These are phyloP conservation scores for Talaromyces funiculosus DNA, from an alignment of 2,329 filamentous ascomycete genomes.

Conservation along the genomic window DNA sequence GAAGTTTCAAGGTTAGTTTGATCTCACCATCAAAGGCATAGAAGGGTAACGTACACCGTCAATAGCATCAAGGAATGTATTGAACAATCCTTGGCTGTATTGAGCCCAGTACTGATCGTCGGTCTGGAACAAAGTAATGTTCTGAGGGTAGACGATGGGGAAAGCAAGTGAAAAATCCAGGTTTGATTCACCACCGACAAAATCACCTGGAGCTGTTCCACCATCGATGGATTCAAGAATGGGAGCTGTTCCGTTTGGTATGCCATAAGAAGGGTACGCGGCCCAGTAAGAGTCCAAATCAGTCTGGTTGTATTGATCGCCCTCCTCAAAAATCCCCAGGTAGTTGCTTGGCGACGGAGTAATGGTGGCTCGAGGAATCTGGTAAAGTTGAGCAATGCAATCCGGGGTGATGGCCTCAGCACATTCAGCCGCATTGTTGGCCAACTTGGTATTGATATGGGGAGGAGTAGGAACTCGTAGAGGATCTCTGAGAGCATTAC, in stretches of 20 bases:
- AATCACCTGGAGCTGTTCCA: slow-evolving; percentile 36
- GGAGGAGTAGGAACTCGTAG: neutral
- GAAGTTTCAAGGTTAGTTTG: neutral
- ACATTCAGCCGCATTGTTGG: slow-evolving; percentile 33
- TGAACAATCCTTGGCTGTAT: slow-evolving; percentile 30
- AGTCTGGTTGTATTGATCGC: slow-evolving; percentile 47
- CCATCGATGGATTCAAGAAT: slow-evolving; percentile 44
- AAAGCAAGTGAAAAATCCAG: slow-evolving; percentile 54
- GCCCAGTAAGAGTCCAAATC: slow-evolving; percentile 48
- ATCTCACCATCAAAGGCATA: neutral
- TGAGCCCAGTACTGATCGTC: slow-evolving; percentile 43
- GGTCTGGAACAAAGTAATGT: slow-evolving; percentile 47
- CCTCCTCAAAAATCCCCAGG: slow-evolving; percentile 51
- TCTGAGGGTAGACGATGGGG: slow-evolving; percentile 49
- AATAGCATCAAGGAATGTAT: slow-evolving; percentile 49
- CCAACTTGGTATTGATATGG: neutral
- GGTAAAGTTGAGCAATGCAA: slow-evolving; percentile 50
- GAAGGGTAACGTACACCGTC: slow-evolving; percentile 35
- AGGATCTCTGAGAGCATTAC: slow-evolving; percentile 17
- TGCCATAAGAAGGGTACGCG: slow-evolving; percentile 36
- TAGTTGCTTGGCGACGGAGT: slow-evolving; percentile 41
- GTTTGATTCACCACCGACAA: slow-evolving; percentile 44
- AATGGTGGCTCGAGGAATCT: slow-evolving; percentile 37
- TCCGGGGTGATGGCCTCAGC: slow-evolving; percentile 52
- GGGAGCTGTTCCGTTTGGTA: slow-evolving; percentile 42